Base-by-base conservation (phyloP, 805 yeast genomes). In the Starmerella apis region DNA sequence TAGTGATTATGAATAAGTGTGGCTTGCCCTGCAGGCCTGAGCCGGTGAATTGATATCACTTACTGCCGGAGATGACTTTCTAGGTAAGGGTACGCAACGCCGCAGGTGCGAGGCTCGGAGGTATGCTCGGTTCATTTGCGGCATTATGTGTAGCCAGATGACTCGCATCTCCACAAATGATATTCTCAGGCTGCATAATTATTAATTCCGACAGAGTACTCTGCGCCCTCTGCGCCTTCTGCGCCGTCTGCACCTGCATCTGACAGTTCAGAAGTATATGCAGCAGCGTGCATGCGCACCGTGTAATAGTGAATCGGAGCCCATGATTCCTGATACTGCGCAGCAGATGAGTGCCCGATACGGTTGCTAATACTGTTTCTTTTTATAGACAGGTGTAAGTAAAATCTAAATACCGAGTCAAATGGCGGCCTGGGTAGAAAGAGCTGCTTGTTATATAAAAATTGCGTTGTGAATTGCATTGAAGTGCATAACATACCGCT, bases 91-190 rank as follows among this genome's bases (percentile, higher is more conserved):
- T 11, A 23, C 8, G 31, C 19, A 6, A 38, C n/a, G 11, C n/a
- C 5, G n/a, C 41, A 37, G 10, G 24, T 22, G 43, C 43, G 43
- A 38, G 43, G 30, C 41, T 20, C 41, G 41, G 41, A 37, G 27
- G 14, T 22, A 27, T 8, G 16, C 5, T 16, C 27, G 25, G 8
- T 8, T 27, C 4, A 5, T 18, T 37, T 37, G 41, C 41, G 27
- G 41, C 41, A 37, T 37, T 37, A 19, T 35, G n/a, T n/a, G n/a
- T n/a, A 6, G 35, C n/a, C 22, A n/a, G 37, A 33, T 33, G 37
- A 33, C 37, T 33, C 7, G 11, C 31, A 27, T 13, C 37, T 33
- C 37, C 37, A 33, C 37, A 33, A 2, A 16, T 16, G 9, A 7
- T 2, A n/a, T 11, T 9, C 18, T 11, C 35, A 5, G 11, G 10